Evolutionary conservation across 2,329 filamentous ascomycete species (phyloP).

Genomic region (Thelonectria discophora): DNA sequence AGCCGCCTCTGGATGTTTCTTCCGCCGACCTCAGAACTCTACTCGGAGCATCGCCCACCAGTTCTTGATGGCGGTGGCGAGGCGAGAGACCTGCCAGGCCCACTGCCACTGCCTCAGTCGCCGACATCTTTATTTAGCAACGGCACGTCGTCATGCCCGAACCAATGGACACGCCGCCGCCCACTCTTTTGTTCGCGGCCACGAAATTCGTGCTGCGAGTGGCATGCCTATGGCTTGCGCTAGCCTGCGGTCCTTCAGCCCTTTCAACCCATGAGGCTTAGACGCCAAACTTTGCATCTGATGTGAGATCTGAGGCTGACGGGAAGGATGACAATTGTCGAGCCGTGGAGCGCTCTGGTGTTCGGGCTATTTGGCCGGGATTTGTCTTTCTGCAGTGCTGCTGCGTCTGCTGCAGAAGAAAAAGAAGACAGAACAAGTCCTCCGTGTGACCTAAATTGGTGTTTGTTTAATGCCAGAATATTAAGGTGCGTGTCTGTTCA

Average conservation of each 20-base stretch:
- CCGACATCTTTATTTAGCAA: slow-evolving; percentile 23
- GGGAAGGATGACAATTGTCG: slow-evolving; percentile 17
- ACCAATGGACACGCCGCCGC: slow-evolving; percentile 3
- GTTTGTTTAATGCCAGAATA: slow-evolving; percentile 1
- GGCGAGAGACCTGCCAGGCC: not conserved
- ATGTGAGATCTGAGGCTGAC: slow-evolving; percentile 21
- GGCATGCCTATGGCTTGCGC: slow-evolving; percentile 1
- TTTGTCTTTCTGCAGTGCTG: not conserved
- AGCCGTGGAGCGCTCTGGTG: slow-evolving; percentile 1
- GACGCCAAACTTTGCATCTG: slow-evolving; percentile 13
- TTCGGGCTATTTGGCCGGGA: not conserved
- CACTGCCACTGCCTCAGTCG: not conserved
- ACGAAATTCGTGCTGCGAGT: not conserved
- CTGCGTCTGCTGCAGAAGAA: not conserved
- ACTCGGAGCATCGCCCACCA: not conserved
- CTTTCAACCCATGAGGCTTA: slow-evolving; percentile 11
- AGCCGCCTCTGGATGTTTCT: slow-evolving; percentile 4
- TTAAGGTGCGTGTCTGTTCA: slow-evolving; percentile 9
- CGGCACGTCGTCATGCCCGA: slow-evolving; percentile 16
- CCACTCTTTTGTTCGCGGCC: slow-evolving; percentile 7
- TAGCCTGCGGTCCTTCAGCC: not conserved
- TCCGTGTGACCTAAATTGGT: slow-evolving; percentile 13
- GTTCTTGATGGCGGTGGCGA: slow-evolving; percentile 12
- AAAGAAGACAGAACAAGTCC: not conserved
- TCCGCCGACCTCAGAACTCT: not conserved